These are phyloP conservation scores for Pseudogymnoascus sp. DNA, from an alignment of 2,329 filamentous ascomycete species.

Conservation along the genomic window DNA sequence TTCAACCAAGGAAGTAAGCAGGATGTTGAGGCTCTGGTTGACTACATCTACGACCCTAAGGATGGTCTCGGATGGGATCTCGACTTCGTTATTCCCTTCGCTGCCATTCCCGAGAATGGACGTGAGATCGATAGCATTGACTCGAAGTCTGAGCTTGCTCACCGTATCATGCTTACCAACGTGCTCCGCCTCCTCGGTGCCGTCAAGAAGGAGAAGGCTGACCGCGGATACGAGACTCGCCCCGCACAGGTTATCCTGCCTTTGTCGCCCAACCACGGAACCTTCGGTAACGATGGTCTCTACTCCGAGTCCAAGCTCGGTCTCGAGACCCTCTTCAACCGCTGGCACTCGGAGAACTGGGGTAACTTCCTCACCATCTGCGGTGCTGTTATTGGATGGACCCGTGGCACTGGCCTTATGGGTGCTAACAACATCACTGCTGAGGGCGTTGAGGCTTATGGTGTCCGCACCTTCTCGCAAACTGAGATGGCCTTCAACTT, in stretches of 20 bases:
- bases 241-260: constrained; percentile 95
- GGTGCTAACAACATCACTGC: constrained; percentile 95
- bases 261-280: constrained; percentile 95
- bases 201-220: constrained; percentile 85
- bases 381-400: constrained; percentile 98
- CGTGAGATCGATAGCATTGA: constrained; percentile 96
- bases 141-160: constrained; percentile 94
- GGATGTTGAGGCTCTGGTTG: constrained; percentile 85
- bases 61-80: constrained; percentile 97
- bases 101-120: constrained; percentile 94
- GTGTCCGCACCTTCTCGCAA: constrained; percentile 96
- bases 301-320: constrained; percentile 98
- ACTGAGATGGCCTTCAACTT: constrained; percentile 99
- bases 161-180: constrained; percentile 99
- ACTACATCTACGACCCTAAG: constrained; percentile 97
- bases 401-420: constrained; percentile 96
- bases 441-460: constrained; percentile 91
- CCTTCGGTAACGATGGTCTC: constrained; percentile 93
- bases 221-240: constrained; percentile 84
- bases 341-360: constrained; percentile 98
- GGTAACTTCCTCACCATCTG: constrained; percentile 96
- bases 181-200: constrained; percentile 81
- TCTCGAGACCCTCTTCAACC: constrained; percentile 94
- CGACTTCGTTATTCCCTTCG: constrained; percentile 92
- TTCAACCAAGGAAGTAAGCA: constrained; percentile 99